Conservation (phyloP, 768 basidiomycete genomes). For the Pisolithus marmoratus region DNA sequence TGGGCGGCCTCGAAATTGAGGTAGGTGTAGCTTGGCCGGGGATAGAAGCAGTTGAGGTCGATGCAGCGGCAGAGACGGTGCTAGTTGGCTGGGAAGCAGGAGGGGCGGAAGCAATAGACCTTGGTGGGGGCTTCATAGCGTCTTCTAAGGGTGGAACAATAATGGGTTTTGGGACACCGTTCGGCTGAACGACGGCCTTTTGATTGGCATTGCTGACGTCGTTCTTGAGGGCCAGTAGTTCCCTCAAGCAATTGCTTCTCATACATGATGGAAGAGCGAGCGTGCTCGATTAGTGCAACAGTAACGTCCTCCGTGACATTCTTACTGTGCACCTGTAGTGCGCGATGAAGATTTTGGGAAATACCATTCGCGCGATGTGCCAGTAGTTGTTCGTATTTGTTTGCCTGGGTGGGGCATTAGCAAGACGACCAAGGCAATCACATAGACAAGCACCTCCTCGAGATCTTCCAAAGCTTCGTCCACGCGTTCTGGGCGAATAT, state of each 20-base stretch:
- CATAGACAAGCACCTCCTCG: conserved; percentile 62
- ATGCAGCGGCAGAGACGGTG: conserved; percentile 13
- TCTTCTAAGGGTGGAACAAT: conserved; percentile 64
- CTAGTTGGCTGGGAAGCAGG: conserved; percentile 16
- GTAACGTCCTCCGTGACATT: conserved; percentile 90
- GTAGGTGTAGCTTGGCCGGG: conserved; percentile 36
- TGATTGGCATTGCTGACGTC: conserved; percentile 70
- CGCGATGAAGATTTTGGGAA: conserved; percentile 86
- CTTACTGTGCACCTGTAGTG: conserved; percentile 78
- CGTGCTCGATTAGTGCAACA: conserved; percentile 86
- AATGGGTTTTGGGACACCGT: conserved; percentile 54
- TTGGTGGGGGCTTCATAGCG: conserved; percentile 31
- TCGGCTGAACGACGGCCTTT: conserved; percentile 43
- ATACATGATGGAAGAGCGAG: conserved; percentile 86
- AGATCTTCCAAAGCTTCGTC: conserved; percentile 91
- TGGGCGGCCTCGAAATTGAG: conserved; percentile 53
- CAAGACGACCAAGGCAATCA: conserved; percentile 1
- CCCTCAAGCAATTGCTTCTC: conserved; percentile 83
- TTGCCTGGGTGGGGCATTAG: conserved; percentile 52
- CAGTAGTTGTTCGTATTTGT: conserved; percentile 82
- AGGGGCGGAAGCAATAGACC: conserved; percentile 15
- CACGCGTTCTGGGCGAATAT: conserved; percentile 79
- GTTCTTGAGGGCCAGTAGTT: conserved; percentile 76
- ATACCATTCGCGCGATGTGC: conserved; percentile 87
- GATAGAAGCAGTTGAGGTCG: conserved; percentile 15